A percentile compares a stretch with the other conserved stretches of the same genome.
Evolutionary conservation across 495 filamentous ascomycete species (phyloP).

Genomic region (Aspergillus mulundensis): DNA sequence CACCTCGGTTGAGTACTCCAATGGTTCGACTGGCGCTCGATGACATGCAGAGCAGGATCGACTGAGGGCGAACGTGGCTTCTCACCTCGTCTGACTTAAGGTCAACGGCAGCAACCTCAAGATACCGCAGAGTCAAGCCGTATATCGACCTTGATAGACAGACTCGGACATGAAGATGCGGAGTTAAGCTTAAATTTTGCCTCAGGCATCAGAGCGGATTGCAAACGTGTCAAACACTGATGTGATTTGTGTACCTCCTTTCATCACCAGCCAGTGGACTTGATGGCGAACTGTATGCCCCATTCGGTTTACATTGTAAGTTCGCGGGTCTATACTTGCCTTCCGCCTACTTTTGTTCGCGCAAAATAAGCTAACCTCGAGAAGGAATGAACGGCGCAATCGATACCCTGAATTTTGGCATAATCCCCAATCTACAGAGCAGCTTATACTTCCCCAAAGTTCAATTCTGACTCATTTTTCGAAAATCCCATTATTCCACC

Average conservation of each 20-base stretch:
- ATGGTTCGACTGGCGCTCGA: too few relatives aligned
- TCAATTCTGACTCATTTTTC: not conserved
- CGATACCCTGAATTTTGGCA: not conserved
- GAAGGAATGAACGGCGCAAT: not conserved
- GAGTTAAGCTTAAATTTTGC: too few relatives aligned
- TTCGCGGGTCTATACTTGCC: not conserved
- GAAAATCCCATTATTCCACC: not conserved
- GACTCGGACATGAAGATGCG: too few relatives aligned
- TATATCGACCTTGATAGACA: too few relatives aligned
- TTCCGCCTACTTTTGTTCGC: not conserved
- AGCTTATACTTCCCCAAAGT: not conserved
- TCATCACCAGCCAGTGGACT: conserved; percentile 1
- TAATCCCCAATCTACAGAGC: not conserved
- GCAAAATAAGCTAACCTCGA: not conserved
- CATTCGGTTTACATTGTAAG: not conserved
- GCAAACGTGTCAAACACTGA: conserved; percentile 19
- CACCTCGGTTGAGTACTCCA: too few relatives aligned
- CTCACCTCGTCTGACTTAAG: too few relatives aligned
- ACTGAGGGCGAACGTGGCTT: too few relatives aligned
- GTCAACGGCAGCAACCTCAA: too few relatives aligned
- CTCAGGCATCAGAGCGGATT: not conserved
- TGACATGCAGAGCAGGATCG: too few relatives aligned
- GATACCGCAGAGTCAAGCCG: too few relatives aligned
- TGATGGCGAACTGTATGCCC: not conserved
- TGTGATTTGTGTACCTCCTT: conserved; percentile 12